These are phyloP conservation scores for Helicostylum pulchrum DNA, from an alignment of 192 early-diverging fungal genomes.

Conservation along the genomic window DNA sequence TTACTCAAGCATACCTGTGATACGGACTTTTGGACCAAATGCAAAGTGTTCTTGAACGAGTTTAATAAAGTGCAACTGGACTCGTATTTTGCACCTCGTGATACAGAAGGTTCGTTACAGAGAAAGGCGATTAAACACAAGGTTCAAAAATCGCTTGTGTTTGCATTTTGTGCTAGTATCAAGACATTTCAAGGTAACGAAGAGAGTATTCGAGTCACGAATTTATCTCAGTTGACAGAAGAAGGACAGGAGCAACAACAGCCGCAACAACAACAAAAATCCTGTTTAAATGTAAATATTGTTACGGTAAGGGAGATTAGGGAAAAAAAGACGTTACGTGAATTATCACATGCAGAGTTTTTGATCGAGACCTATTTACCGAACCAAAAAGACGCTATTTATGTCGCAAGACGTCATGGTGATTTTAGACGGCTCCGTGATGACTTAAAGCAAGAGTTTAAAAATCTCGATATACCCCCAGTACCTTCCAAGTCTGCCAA, in stretches of 20 bases:
- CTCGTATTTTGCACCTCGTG: slow-evolving; percentile 17
- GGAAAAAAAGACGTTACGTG: slow-evolving; percentile 39
- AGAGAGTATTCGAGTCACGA: slow-evolving; percentile 19
- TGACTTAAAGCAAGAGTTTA: slow-evolving; percentile 36
- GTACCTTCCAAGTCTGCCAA: slow-evolving; percentile 31
- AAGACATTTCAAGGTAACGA: slow-evolving; percentile 31
- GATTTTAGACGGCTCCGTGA: slow-evolving; percentile 40
- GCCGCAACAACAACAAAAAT: no score
- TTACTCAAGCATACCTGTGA: slow-evolving; percentile 39
- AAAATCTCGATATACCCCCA: slow-evolving; percentile 37
- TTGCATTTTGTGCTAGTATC: slow-evolving; percentile 30
- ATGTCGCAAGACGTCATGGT: slow-evolving; percentile 43
- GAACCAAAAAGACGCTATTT: background rate
- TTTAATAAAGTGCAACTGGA: slow-evolving; percentile 37
- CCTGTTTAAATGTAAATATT: slow-evolving; percentile 36
- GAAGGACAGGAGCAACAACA: no score
- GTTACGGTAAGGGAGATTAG: slow-evolving; percentile 38
- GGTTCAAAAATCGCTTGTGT: slow-evolving; percentile 20
- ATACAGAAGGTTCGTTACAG: slow-evolving; percentile 12
- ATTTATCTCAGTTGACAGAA: background rate
- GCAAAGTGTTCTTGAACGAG: slow-evolving; percentile 42
- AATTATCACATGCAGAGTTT: slow-evolving; percentile 42
- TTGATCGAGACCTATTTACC: slow-evolving; percentile 34
- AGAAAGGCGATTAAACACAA: slow-evolving; percentile 30
- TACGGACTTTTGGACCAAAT: slow-evolving; percentile 44